phyloP scores from a whole-genome alignment of 148 eudicot genomes.

The Hydrangea macrophylla region DNA sequence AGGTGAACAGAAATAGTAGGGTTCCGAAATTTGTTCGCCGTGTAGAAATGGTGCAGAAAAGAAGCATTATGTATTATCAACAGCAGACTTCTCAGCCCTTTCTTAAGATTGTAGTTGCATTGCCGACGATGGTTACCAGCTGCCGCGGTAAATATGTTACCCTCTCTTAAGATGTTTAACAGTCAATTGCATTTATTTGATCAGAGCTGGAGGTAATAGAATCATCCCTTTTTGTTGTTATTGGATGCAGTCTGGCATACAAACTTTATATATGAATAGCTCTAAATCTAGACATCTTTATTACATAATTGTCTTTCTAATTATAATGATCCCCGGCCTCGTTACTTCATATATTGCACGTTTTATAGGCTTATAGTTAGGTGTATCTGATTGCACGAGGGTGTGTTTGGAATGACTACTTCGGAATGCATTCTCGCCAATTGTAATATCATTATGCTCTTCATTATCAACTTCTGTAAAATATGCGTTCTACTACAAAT shows the following conservation, averaged over 20 bases:
- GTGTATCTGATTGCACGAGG: not conserved
- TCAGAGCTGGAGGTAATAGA: not conserved
- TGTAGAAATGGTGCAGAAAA: slow-evolving; percentile 78
- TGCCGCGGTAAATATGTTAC: slow-evolving; percentile 69
- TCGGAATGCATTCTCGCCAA: too few relatives aligned
- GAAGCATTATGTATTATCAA: slow-evolving; percentile 96
- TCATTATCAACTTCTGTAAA: too few relatives aligned
- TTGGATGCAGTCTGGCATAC: not conserved
- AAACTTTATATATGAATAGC: not conserved
- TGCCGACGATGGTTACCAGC: slow-evolving; percentile 93
- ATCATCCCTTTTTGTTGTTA: not conserved
- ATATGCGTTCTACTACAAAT: too few relatives aligned
- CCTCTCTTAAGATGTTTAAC: not conserved
- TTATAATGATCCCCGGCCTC: not conserved
- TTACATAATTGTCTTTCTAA: not conserved
- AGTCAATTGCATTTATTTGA: not conserved
- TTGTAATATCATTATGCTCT: too few relatives aligned
- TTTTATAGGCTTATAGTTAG: not conserved
- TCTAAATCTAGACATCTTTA: not conserved
- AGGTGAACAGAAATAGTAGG: slow-evolving; percentile 59
- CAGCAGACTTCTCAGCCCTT: slow-evolving; percentile 76
- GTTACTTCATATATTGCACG: not conserved
- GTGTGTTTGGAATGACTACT: too few relatives aligned
- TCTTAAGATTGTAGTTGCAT: slow-evolving; percentile 81
- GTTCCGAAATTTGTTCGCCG: slow-evolving; percentile 70